These are phyloP conservation scores for Fagopyrum homotropicum DNA, from an alignment of 148 eudicot species.

Conservation along the genomic window DNA sequence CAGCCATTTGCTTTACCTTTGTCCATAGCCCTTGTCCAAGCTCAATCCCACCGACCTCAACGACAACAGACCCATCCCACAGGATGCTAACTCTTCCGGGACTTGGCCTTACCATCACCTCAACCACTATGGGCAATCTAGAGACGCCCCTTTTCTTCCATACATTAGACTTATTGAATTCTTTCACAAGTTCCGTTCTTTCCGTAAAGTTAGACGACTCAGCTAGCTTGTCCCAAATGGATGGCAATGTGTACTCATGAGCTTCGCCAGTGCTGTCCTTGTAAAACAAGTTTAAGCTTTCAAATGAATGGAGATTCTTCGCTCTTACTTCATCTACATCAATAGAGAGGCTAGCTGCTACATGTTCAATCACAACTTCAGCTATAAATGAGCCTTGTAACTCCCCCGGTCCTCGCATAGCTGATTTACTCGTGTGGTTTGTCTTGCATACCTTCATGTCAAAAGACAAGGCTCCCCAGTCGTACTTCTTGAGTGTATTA, in stretches of 20 bases:
- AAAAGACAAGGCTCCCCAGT: conserved; percentile 87
- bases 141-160: conserved; percentile 86
- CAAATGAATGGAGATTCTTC: conserved; percentile 53
- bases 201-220: conserved; percentile 35
- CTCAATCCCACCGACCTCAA: conserved; percentile 94
- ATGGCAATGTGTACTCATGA: conserved; percentile 68
- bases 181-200: conserved; percentile 32
- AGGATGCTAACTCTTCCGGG: conserved; percentile 91
- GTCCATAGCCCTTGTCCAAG: conserved; percentile 94
- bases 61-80: conserved; percentile 72
- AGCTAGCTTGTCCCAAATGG: conserved; percentile 58
- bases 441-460: conserved; percentile 81
- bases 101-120: conserved; percentile 40
- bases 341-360: conserved; percentile 56
- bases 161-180: conserved; percentile 37
- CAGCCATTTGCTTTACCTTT: conserved; percentile 83
- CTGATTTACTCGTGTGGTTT: conserved; percentile 60
- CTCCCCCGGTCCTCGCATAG: conserved; percentile 92
- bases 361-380: conserved; percentile 75
- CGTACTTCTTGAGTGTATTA: conserved; percentile 51
- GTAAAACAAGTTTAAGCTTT: conserved; percentile 54
- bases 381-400: conserved; percentile 74
- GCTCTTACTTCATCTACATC: conserved; percentile 63
- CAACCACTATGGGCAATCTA: conserved; percentile 58
- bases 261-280: conserved; percentile 39